phyloP scores from a whole-genome alignment of 345 rosid genomes.

The Lepidium aucheri region DNA sequence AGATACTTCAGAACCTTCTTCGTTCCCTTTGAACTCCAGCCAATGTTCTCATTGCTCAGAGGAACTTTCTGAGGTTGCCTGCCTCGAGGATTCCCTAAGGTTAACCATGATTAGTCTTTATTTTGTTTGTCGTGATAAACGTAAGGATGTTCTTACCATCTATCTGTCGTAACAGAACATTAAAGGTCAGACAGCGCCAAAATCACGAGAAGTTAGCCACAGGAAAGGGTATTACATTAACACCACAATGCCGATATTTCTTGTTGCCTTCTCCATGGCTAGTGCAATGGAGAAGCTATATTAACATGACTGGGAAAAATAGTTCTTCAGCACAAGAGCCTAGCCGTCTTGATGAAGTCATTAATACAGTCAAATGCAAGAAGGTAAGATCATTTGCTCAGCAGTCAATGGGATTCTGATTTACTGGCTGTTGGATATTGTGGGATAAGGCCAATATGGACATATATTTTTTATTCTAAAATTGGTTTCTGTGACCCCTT shows the following conservation, averaged over 20 bases:
- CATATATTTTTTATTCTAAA: not conserved
- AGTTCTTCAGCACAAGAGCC: conserved; percentile 53
- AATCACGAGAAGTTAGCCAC: conserved; percentile 79
- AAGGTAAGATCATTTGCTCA: conserved; percentile 43
- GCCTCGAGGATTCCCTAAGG: conserved; percentile 80
- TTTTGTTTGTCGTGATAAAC: conserved; percentile 1
- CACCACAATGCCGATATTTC: conserved; percentile 51
- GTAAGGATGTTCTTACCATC: conserved; percentile 22
- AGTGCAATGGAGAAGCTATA: conserved; percentile 72
- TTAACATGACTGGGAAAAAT: conserved; percentile 64
- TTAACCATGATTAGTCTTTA: conserved; percentile 28
- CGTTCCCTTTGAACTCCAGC: conserved; percentile 49
- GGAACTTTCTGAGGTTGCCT: conserved; percentile 84
- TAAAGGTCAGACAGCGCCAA: conserved; percentile 74
- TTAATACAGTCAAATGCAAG: conserved; percentile 68
- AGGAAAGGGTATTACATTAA: conserved; percentile 57
- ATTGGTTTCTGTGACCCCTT: not conserved
- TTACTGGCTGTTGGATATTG: not conserved
- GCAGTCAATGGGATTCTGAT: conserved; percentile 7
- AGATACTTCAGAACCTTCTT: conserved; percentile 44
- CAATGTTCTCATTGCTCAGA: conserved; percentile 68
- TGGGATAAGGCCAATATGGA: not conserved
- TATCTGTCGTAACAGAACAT: conserved; percentile 49
- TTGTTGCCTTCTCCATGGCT: conserved; percentile 84
- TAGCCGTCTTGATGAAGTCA: conserved; percentile 51